A percentile compares a stretch with the other conserved stretches of the same genome.
phyloP scores from a whole-genome alignment of 306 rosid species.

The Dalbergia cultrata region DNA sequence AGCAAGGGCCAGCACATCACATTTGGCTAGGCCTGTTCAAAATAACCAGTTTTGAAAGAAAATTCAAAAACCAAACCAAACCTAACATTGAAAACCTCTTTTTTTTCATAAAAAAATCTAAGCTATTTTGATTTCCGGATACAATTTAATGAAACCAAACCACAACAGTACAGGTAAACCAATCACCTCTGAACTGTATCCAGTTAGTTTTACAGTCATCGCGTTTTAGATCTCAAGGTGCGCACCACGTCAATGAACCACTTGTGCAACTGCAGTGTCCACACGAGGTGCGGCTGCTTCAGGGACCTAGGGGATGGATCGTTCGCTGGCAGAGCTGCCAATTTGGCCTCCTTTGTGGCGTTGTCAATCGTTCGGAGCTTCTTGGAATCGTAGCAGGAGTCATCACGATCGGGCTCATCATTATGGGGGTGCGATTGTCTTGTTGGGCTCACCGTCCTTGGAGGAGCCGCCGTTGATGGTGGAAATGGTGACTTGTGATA shows the following conservation, averaged over 20 bases:
- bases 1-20: no score
- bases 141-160: no score
- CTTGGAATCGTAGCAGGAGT: slow-evolving; percentile 64
- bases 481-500: slow-evolving; percentile 70
- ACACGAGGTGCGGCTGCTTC: slow-evolving; percentile 81
- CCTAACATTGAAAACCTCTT: no score
- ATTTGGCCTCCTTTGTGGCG: slow-evolving; percentile 65
- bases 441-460: slow-evolving; percentile 43
- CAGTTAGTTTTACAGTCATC: slow-evolving; percentile 30
- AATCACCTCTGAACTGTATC: no score
- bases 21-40: no score
- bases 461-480: slow-evolving; percentile 57
- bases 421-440: slow-evolving; percentile 38
- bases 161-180: no score
- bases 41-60: no score
- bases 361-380: slow-evolving; percentile 65
- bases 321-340: slow-evolving; percentile 43
- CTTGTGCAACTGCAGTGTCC: slow-evolving; percentile 95
- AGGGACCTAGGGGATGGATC: slow-evolving; percentile 17
- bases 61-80: no score
- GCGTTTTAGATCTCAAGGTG: slow-evolving; percentile 91
- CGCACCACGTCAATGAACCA: slow-evolving; percentile 88
- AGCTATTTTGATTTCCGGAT: no score
- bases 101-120: no score
- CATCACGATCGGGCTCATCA: slow-evolving; percentile 58